A percentile compares a stretch with the other conserved stretches of the same genome.
Evolutionary conservation across 352 stramenopile species (phyloP).

Genomic region (Vaucheria bursata): DNA sequence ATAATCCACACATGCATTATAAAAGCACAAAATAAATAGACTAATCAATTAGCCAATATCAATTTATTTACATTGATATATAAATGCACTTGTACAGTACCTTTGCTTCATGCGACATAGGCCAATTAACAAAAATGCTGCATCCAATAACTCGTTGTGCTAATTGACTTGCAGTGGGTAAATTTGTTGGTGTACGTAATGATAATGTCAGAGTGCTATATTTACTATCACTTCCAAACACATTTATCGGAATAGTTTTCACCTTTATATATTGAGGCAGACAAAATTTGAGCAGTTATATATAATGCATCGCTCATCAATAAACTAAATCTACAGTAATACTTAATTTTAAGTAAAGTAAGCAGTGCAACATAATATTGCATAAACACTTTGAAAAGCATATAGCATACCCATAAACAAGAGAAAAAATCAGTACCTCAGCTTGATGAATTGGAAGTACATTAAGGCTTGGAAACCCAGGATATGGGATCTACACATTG

Average conservation of each 20-base stretch:
- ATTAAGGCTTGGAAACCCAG: slow-evolving; percentile 31
- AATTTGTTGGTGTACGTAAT: slow-evolving; percentile 10
- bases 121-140: slow-evolving; percentile 90
- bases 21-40: no score
- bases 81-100: slow-evolving; percentile 55
- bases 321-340: no score
- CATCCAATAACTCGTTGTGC: slow-evolving; percentile 59
- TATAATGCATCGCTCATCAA: no score
- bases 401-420: no score
- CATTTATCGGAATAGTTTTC: slow-evolving; percentile 14
- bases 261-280: neutral
- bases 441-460: slow-evolving; percentile 18
- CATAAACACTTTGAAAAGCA: no score
- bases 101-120: slow-evolving; percentile 90
- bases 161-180: slow-evolving; percentile 56
- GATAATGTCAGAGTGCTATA: slow-evolving; percentile 28
- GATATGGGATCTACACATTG: slow-evolving; percentile 6
- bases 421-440: no score
- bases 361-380: no score
- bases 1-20: no score
- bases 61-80: no score
- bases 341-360: no score
- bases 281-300: no score
- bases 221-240: slow-evolving; percentile 19
- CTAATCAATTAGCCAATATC: no score